Percentiles rank a stretch among this genome's conserved stretches.
Conservation (phyloP, 2,329 filamentous ascomycete species). For the Xylaria sp. region DNA sequence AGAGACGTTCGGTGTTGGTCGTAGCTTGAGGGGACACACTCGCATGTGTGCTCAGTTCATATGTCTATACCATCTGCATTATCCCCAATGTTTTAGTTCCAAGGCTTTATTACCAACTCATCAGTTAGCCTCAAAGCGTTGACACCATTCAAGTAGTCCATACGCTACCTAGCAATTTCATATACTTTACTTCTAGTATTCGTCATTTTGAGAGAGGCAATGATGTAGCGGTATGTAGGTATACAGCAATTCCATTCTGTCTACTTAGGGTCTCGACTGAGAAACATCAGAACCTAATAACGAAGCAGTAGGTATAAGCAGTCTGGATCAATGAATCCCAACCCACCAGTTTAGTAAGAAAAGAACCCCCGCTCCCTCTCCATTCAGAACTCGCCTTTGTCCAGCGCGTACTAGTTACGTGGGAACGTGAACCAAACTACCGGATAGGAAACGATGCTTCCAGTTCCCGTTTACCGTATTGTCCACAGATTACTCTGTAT, state of each 20-base stretch:
- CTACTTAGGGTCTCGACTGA: conserved; percentile 5
- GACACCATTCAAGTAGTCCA: no score
- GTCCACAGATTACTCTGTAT: background rate
- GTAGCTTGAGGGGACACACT: no score
- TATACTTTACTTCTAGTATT: no score
- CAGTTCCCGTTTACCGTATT: background rate
- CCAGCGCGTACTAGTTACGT: background rate
- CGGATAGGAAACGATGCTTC: background rate
- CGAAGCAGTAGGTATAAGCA: background rate
- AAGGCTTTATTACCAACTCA: no score
- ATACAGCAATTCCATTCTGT: conserved; percentile 19
- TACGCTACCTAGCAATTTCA: no score
- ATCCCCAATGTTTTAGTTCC: no score
- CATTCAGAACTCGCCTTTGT: no score
- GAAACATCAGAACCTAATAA: background rate
- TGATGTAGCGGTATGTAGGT: conserved; percentile 11
- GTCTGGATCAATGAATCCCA: background rate
- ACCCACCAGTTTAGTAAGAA: background rate
- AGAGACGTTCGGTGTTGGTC: no score
- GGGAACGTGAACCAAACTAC: background rate
- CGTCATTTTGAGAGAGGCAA: no score
- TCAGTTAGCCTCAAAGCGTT: no score
- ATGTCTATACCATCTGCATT: no score
- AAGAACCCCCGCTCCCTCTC: background rate
- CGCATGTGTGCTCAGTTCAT: no score